Conservation (phyloP, 2,329 filamentous ascomycete species). For the Colletotrichum euphorbiae region DNA sequence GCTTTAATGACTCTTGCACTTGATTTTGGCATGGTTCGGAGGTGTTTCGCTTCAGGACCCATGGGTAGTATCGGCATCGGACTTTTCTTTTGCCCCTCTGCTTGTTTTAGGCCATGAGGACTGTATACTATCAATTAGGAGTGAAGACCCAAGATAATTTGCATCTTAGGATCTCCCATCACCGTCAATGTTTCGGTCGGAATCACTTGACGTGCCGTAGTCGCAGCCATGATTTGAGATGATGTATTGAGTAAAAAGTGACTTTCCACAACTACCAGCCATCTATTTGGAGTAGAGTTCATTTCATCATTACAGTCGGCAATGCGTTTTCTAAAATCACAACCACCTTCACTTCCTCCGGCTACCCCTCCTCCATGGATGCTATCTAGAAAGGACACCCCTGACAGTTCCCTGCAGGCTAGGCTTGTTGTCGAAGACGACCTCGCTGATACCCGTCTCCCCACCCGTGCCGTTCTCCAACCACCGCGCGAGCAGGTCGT, state of each 20-base stretch:
- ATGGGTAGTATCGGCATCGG: constrained; percentile 11
- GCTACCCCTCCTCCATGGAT: neutral
- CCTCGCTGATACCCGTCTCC: constrained; percentile 59
- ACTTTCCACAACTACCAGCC: constrained; percentile 7
- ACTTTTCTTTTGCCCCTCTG: constrained; percentile 6
- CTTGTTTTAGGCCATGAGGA: neutral
- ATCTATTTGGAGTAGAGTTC: neutral
- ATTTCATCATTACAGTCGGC: constrained; percentile 3
- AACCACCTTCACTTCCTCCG: neutral
- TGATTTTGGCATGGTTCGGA: constrained; percentile 24
- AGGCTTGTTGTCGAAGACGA: constrained; percentile 62
- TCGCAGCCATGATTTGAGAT: neutral
- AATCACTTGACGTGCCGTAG: neutral
- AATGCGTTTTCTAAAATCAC: neutral
- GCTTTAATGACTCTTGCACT: constrained; percentile 21
- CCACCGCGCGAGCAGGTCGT: constrained; percentile 84
- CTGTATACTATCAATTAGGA: constrained; percentile 36
- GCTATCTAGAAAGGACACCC: constrained; percentile 61
- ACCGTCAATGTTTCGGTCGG: neutral
- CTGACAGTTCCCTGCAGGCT: constrained; percentile 60
- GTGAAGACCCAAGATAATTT: constrained; percentile 23
- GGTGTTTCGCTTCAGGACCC: constrained; percentile 1
- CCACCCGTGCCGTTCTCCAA: constrained; percentile 64
- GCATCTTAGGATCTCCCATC: neutral
- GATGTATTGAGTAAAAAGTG: neutral